These are phyloP conservation scores for Tulasnella sp. DNA, from an alignment of 768 basidiomycete genomes.

Conservation along the genomic window DNA sequence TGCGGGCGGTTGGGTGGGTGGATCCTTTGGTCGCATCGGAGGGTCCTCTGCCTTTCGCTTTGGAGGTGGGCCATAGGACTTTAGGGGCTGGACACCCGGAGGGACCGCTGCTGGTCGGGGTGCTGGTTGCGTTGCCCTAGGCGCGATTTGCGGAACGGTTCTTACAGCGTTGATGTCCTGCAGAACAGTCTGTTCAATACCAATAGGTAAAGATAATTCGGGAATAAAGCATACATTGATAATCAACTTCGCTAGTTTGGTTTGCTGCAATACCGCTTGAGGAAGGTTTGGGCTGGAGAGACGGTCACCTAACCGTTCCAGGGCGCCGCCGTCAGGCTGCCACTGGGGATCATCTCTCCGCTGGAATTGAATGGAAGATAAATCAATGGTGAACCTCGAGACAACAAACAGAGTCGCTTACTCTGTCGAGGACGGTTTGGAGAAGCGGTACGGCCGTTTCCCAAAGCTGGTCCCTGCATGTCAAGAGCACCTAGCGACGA, in stretches of 20 bases:
- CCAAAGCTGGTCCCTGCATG: constrained; percentile 22
- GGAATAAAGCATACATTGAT: not conserved
- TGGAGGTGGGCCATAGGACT: not conserved
- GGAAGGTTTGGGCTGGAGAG: constrained; percentile 10
- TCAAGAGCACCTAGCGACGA: constrained; percentile 2
- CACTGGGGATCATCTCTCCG: constrained; percentile 7
- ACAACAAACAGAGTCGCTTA: not conserved
- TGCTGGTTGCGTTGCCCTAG: not conserved
- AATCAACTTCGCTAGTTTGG: not conserved
- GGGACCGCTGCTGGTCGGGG: not conserved
- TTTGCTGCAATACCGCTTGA: not conserved
- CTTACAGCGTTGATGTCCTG: not conserved
- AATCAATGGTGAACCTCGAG: not conserved
- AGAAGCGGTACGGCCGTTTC: constrained; percentile 11
- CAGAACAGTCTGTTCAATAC: not conserved
- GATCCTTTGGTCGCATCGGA: not conserved
- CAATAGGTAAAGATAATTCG: not conserved
- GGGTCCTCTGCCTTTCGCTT: constrained; percentile 9
- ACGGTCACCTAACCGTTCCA: constrained; percentile 14
- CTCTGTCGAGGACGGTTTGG: not conserved
- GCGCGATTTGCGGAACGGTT: not conserved
- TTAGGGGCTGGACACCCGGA: not conserved
- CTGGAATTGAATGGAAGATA: not conserved
- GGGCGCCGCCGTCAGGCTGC: not conserved
- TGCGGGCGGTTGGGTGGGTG: not conserved